phyloP scores from a whole-genome alignment of 2,329 filamentous ascomycete species.

The Aspergillus quadrilineatus region DNA sequence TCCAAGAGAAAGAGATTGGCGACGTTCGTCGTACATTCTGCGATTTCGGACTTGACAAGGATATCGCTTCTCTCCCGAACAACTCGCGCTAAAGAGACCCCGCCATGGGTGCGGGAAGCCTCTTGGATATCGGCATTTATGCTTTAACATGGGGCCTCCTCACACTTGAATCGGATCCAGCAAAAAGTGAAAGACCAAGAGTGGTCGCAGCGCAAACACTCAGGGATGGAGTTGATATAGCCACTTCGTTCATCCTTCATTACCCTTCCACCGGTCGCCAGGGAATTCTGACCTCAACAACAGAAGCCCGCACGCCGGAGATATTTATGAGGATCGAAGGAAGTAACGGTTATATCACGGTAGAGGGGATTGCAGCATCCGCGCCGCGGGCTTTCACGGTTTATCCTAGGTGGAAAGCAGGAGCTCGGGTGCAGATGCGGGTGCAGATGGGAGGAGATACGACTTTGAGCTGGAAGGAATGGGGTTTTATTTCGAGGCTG shows the following conservation, averaged over 20 bases:
- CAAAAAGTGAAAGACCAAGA: neutral
- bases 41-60: constrained; percentile 38
- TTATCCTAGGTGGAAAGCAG: neutral
- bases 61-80: constrained; percentile 1
- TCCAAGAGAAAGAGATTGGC: constrained; percentile 42
- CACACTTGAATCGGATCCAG: neutral
- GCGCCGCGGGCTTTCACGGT: neutral
- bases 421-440: neutral
- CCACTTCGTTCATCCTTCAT: neutral
- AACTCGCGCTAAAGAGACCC: constrained; percentile 66
- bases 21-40: constrained; percentile 51
- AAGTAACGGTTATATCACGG: neutral
- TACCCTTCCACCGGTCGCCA: neutral
- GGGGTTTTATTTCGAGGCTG: constrained; percentile 9
- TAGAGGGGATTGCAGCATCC: constrained; percentile 1
- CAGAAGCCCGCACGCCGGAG: neutral
- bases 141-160: neutral
- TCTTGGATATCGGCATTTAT: constrained; percentile 58
- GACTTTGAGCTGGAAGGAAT: constrained; percentile 1
- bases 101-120: constrained; percentile 71
- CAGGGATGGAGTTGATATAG: neutral
- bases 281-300: neutral
- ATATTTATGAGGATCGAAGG: constrained; percentile 3
- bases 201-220: neutral
- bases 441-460: neutral